Evolutionary conservation across 176 grass and related monocot species (phyloP).

Genomic region (Echinochloa phyllopogon): DNA sequence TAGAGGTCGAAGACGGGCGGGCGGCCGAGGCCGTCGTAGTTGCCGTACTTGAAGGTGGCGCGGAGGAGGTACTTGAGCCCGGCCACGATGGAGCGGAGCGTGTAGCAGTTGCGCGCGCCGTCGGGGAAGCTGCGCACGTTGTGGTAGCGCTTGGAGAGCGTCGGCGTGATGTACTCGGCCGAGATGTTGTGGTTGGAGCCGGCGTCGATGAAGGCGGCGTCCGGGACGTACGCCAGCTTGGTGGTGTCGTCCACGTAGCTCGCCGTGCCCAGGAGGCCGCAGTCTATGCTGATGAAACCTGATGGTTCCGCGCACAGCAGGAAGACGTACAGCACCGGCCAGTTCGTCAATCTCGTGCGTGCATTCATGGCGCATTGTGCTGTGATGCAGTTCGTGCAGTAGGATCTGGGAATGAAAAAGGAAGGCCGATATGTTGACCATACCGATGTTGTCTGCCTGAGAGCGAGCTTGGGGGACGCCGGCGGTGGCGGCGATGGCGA

Average conservation of each 20-base stretch:
- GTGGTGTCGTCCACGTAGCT: constrained; percentile 38
- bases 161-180: not conserved
- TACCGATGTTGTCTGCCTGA: constrained; percentile 45
- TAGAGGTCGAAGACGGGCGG: constrained; percentile 56
- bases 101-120: constrained; percentile 58
- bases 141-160: not conserved
- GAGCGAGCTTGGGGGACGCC: constrained; percentile 20
- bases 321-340: not conserved
- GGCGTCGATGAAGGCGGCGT: constrained; percentile 50
- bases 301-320: not conserved
- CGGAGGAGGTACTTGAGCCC: constrained; percentile 56
- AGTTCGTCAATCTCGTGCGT: not conserved
- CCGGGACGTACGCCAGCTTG: constrained; percentile 31
- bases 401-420: not conserved
- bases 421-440: not conserved
- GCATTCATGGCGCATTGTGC: too few species aligned
- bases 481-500: not conserved
- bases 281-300: constrained; percentile 77
- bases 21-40: constrained; percentile 56
- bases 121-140: constrained; percentile 63
- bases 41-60: constrained; percentile 55
- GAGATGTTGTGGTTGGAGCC: constrained; percentile 54
- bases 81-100: constrained; percentile 40
- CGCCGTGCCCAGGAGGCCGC: constrained; percentile 44
- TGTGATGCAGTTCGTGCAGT: not conserved